phyloP scores from a whole-genome alignment of 176 grass and related monocot genomes.

The Carex parvula region DNA sequence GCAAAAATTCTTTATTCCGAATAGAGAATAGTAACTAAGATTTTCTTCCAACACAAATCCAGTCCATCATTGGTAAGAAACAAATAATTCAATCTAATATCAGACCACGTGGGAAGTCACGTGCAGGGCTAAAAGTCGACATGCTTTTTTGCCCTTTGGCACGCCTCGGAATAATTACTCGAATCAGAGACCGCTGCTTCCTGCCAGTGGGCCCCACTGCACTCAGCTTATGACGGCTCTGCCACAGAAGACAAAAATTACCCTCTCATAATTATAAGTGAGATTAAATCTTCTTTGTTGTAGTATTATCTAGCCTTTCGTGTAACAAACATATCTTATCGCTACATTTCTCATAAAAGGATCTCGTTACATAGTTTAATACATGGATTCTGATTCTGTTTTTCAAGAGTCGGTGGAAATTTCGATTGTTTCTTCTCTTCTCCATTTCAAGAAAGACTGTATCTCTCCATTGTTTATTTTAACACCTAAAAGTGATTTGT shows the following conservation, averaged over 20 bases:
- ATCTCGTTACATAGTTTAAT: neutral
- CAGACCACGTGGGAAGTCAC: conserved; percentile 22
- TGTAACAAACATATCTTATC: neutral
- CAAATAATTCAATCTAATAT: neutral
- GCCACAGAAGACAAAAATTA: conserved; percentile 25
- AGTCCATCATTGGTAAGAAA: neutral
- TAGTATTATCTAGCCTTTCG: neutral
- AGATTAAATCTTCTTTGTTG: neutral
- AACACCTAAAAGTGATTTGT: neutral
- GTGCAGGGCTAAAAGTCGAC: neutral
- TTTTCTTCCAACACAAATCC: neutral
- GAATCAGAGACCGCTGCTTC: neutral
- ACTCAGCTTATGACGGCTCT: neutral
- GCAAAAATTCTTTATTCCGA: too few species aligned
- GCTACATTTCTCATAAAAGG: neutral
- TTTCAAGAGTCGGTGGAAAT: neutral
- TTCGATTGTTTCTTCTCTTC: neutral
- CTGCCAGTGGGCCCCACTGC: neutral
- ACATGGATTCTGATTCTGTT: neutral
- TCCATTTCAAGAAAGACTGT: neutral
- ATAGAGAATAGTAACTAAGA: too few species aligned
- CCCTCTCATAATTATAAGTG: neutral
- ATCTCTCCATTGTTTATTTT: neutral
- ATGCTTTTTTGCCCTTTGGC: conserved; percentile 16
- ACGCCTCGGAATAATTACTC: conserved; percentile 11